phyloP scores from a whole-genome alignment of 2,329 filamentous ascomycete genomes.

The Aureobasidium subglaciale region DNA sequence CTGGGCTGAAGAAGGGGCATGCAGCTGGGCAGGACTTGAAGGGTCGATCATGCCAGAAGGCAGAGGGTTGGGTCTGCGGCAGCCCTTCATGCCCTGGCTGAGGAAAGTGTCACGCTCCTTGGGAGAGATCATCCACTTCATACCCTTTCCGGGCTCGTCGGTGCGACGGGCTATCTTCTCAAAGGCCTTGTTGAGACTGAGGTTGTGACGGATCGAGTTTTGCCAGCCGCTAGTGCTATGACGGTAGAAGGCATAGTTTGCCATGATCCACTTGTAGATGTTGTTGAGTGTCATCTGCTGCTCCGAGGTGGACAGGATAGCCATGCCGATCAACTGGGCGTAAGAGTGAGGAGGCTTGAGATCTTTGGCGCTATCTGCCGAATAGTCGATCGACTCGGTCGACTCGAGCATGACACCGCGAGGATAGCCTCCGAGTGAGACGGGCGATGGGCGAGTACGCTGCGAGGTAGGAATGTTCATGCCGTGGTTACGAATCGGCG shows the following conservation, averaged over 20 bases:
- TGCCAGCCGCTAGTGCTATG: slow-evolving; percentile 86
- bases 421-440: slow-evolving; percentile 33
- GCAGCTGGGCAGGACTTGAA: slow-evolving; percentile 35
- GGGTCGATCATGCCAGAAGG: slow-evolving; percentile 24
- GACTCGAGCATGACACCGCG: slow-evolving; percentile 47
- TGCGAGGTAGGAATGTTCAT: slow-evolving; percentile 17
- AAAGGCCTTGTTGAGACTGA: slow-evolving; percentile 91
- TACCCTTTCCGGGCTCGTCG: slow-evolving; percentile 94
- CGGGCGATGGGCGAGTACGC: slow-evolving; percentile 40
- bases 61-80: slow-evolving; percentile 30
- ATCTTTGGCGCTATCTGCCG: slow-evolving; percentile 75
- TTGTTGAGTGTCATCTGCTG: slow-evolving; percentile 85
- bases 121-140: slow-evolving; percentile 94
- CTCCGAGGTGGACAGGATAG: slow-evolving; percentile 78
- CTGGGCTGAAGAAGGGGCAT: slow-evolving; percentile 45
- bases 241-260: slow-evolving; percentile 87
- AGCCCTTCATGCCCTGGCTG: slow-evolving; percentile 51
- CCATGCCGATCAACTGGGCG: slow-evolving; percentile 92
- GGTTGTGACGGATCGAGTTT: slow-evolving; percentile 95
- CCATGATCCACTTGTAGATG: slow-evolving; percentile 90
- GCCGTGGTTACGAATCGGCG: slow-evolving; percentile 27
- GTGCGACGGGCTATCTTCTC: slow-evolving; percentile 87
- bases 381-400: slow-evolving; percentile 62
- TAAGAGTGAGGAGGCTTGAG: slow-evolving; percentile 96
- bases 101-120: slow-evolving; percentile 83